Evolutionary conservation across 129 eudicot species (phyloP).

Genomic region (Tanacetum coccineum): DNA sequence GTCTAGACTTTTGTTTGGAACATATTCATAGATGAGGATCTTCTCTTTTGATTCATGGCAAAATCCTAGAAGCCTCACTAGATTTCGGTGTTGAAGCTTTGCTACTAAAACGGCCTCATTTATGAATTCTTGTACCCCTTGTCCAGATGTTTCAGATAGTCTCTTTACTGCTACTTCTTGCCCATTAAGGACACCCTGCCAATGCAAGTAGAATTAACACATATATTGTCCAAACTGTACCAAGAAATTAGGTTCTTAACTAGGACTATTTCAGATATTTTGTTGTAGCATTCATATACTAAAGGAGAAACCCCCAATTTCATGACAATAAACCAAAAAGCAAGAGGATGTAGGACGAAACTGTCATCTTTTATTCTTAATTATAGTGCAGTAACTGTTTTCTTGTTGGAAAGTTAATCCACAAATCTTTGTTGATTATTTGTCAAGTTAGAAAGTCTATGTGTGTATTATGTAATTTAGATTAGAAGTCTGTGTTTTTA

Average conservation of each 20-base stretch:
- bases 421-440: too few species aligned
- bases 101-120: constrained; percentile 33
- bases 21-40: constrained; percentile 35
- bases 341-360: background rate
- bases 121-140: constrained; percentile 32
- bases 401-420: too few species aligned
- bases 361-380: background rate
- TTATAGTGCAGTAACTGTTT: background rate
- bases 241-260: background rate
- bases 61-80: constrained; percentile 36
- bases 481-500: too few species aligned
- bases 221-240: background rate
- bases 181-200: constrained; percentile 32
- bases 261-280: too few species aligned
- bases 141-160: constrained; percentile 34
- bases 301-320: too few species aligned
- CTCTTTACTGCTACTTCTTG: constrained; percentile 34
- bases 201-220: too few species aligned
- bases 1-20: constrained; percentile 35
- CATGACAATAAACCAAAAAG: too few species aligned
- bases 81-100: constrained; percentile 37
- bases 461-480: too few species aligned
- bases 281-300: too few species aligned
- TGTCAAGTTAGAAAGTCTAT: too few species aligned
- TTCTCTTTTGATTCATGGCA: constrained; percentile 32